phyloP scores from a whole-genome alignment of 352 stramenopile species.

The Phytophthora constricta region DNA sequence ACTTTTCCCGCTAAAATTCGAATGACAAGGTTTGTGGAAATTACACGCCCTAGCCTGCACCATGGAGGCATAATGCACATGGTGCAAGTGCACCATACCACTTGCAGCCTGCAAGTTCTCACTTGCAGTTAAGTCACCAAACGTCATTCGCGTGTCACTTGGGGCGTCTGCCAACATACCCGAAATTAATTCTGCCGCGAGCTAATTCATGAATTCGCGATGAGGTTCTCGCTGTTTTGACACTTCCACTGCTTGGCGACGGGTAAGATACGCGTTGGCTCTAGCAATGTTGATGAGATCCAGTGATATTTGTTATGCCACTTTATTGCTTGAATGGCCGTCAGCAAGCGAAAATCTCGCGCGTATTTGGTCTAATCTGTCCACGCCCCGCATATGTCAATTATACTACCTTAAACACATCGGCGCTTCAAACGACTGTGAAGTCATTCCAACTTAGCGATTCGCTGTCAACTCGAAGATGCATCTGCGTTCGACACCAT shows the following conservation, averaged over 20 bases:
- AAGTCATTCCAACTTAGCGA: not conserved
- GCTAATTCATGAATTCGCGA: conserved; percentile 11
- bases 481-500: not conserved
- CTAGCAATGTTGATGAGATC: conserved; percentile 11
- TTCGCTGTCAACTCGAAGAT: not conserved
- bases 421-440: not conserved
- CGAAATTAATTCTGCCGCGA: conserved; percentile 16
- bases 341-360: conserved; percentile 17
- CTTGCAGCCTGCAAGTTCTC: too few species aligned
- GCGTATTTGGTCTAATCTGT: conserved; percentile 16
- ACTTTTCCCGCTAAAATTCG: too few species aligned
- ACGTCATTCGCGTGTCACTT: conserved; percentile 3
- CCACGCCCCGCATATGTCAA: conserved; percentile 5
- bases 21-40: too few species aligned
- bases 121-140: not conserved
- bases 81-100: too few species aligned
- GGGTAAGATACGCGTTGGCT: conserved; percentile 7
- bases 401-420: not conserved
- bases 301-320: conserved; percentile 21
- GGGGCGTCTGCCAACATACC: conserved; percentile 12
- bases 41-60: too few species aligned
- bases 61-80: too few species aligned
- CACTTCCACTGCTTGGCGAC: conserved; percentile 1
- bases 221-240: conserved; percentile 5
- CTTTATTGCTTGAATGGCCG: conserved; percentile 12